These are phyloP conservation scores for Carex myosuroides DNA, from an alignment of 176 grass and related monocot species.

Conservation along the genomic window DNA sequence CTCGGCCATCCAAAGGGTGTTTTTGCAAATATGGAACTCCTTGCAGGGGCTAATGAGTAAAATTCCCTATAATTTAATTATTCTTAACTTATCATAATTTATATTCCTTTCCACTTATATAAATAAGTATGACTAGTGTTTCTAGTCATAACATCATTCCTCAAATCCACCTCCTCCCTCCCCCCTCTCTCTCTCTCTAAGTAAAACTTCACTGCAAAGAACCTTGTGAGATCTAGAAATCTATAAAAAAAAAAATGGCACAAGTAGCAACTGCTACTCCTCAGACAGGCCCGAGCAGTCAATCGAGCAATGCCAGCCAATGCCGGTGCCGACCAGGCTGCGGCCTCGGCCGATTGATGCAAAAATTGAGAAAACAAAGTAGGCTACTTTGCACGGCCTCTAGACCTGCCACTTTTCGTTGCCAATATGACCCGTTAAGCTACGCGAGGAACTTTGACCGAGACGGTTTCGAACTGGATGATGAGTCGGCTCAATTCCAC, in stretches of 20 bases:
- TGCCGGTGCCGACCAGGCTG: slow-evolving; percentile 27
- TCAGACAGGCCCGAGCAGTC: not conserved
- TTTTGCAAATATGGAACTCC: not conserved
- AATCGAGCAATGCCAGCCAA: not conserved
- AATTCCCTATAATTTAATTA: not conserved
- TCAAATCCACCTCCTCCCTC: not conserved
- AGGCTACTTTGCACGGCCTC: slow-evolving; percentile 41
- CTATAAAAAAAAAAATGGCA: not conserved
- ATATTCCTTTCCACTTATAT: not conserved
- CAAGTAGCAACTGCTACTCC: slow-evolving; percentile 2
- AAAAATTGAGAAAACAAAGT: slow-evolving; percentile 69
- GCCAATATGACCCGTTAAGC: slow-evolving; percentile 80
- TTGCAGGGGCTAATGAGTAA: not conserved
- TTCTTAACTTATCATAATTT: not conserved
- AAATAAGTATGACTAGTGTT: slow-evolving; percentile 15
- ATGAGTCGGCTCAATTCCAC: slow-evolving; percentile 35
- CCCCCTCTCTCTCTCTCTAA: not conserved
- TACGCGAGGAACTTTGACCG: slow-evolving; percentile 86
- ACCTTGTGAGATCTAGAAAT: not conserved
- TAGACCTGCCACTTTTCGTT: slow-evolving; percentile 21
- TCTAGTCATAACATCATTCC: not conserved
- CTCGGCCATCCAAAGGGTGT: not conserved
- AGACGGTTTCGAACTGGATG: slow-evolving; percentile 42
- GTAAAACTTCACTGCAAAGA: not conserved
- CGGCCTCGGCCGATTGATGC: slow-evolving; percentile 47